phyloP scores from a whole-genome alignment of 2,329 filamentous ascomycete genomes.

The Remersonia thermophila region DNA sequence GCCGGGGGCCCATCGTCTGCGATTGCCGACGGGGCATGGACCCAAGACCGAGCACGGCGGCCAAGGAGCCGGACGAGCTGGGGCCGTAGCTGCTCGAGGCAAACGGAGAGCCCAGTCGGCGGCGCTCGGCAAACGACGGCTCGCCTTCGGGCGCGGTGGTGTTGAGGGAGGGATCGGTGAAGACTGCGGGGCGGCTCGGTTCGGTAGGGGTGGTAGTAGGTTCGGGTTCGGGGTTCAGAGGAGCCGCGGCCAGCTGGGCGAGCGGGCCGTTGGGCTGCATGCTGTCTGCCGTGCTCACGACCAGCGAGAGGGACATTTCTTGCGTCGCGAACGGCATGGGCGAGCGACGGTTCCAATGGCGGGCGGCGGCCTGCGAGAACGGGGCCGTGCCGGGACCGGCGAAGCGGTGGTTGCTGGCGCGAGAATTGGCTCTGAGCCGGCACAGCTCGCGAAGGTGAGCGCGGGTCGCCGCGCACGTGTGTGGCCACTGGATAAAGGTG shows the following conservation, averaged over 20 bases:
- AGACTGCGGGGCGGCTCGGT: constrained; percentile 2
- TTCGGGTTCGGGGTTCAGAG: constrained; percentile 5
- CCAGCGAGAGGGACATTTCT: constrained; percentile 52
- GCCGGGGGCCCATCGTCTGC: constrained; percentile 38
- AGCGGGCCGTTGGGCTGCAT: constrained; percentile 53
- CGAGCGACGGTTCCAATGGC: constrained; percentile 36
- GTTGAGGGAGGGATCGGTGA: constrained; percentile 15
- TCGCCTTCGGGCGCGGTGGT: constrained; percentile 16
- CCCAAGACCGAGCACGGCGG: constrained; percentile 26
- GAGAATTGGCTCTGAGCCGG: constrained; percentile 37
- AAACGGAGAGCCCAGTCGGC: constrained; percentile 43
- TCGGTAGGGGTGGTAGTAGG: constrained; percentile 24
- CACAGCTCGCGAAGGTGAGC: constrained; percentile 52
- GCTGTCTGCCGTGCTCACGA: constrained; percentile 48
- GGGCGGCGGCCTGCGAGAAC: constrained; percentile 38
- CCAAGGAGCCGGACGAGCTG: constrained; percentile 41
- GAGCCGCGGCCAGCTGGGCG: constrained; percentile 40
- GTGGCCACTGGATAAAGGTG: constrained; percentile 49
- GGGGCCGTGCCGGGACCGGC: constrained; percentile 44
- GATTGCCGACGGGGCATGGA: constrained; percentile 29
- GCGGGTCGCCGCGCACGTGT: constrained; percentile 50
- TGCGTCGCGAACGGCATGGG: constrained; percentile 43
- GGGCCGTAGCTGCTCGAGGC: constrained; percentile 48
- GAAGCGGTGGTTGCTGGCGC: constrained; percentile 32
- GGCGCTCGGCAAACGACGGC: constrained; percentile 21